Percentiles rank a stretch among this genome's conserved stretches.
These are phyloP conservation scores for Phenoliferia sp. DNA, from an alignment of 1,284 basidiomycete genomes.

Conservation along the genomic window DNA sequence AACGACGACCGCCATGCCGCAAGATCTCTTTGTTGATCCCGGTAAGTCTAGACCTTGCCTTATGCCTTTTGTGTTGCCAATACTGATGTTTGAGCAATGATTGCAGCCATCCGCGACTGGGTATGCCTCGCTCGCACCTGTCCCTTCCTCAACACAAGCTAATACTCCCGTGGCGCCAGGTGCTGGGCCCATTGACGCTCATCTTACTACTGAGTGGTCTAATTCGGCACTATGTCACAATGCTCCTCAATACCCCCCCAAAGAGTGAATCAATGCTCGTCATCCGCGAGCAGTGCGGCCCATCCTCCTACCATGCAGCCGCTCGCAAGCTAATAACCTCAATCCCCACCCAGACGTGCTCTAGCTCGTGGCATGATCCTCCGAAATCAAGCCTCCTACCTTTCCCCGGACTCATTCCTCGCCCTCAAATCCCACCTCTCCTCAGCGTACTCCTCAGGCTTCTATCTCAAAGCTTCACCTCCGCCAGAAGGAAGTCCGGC, in stretches of 20 bases:
- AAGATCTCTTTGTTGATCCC: conserved; percentile 17
- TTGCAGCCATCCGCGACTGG: conserved; percentile 69
- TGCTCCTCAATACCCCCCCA: conserved; percentile 76
- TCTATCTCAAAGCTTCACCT: conserved; percentile 75
- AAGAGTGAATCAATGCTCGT: conserved; percentile 72
- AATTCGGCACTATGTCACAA: conserved; percentile 85
- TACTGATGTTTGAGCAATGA: not conserved
- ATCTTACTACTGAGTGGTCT: conserved; percentile 98
- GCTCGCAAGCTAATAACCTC: not conserved
- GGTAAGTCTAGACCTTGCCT: conserved; percentile 3
- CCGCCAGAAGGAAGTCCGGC: conserved; percentile 49
- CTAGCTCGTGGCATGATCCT: conserved; percentile 76
- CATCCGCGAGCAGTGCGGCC: conserved; percentile 83
- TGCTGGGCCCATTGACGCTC: conserved; percentile 92
- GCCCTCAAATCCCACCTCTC: conserved; percentile 32
- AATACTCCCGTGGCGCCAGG: conserved; percentile 43
- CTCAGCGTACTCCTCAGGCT: conserved; percentile 65
- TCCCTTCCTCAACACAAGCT: not conserved
- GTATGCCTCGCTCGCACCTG: conserved; percentile 41
- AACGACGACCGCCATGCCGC: conserved; percentile 2
- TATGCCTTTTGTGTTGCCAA: not conserved
- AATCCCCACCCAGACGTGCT: conserved; percentile 60
- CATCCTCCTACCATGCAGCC: not conserved
- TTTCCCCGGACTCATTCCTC: conserved; percentile 50
- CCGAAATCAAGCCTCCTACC: conserved; percentile 64